Base-by-base conservation (phyloP, 2,329 filamentous ascomycete species). In the Stemphylium vesicarium region DNA sequence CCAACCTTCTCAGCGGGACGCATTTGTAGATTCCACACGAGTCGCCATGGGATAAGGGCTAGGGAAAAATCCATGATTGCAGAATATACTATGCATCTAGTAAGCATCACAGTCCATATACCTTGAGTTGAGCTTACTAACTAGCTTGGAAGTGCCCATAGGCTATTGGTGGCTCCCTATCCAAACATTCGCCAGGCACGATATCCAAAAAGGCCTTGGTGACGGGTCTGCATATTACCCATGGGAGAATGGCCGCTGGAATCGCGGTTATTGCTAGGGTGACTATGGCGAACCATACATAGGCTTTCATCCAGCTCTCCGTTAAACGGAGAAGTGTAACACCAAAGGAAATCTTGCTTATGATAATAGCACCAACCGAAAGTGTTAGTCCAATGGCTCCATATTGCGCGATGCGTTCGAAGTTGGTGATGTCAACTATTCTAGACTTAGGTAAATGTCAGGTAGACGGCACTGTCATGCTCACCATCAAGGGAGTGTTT, bases 311-410 rank as follows among this genome's bases (percentile, higher is more conserved):
- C 57, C 57, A 54, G 26, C 57, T 54, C 2, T 54, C 47, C 0
- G 57, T 60, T 24, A 60, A 51, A 38, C 54, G 49, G 42, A 57
- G 50, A 18, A 60, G 40, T 5, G 57, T 57, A n/a, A 60, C 11
- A 11, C 50, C 57, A 29, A 60, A 60, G 18, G 54, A 57, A 13
- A 57, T 57, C 16, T 60, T 60, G 54, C 57, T 60, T 5, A 60
- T 15, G 7, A 35, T 42, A 11, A 57, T 51, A 15, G 50, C 54
- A 16, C 13, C 35, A 0, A 35, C 22, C 0, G 48, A 53, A 11
- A 48, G 12, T 4, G 43, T 41, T 31, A 53, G 43, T 12, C 36
- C 50, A 1, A 37, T 36, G 33, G 50, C 50, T 3, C 43, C 50
- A 29, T 48, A 48, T 2, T 36, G 41, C 5, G 50, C 37, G 22